Base-by-base conservation (phyloP, 164 flowering plant genomes). In the Amborella trichopoda region DNA sequence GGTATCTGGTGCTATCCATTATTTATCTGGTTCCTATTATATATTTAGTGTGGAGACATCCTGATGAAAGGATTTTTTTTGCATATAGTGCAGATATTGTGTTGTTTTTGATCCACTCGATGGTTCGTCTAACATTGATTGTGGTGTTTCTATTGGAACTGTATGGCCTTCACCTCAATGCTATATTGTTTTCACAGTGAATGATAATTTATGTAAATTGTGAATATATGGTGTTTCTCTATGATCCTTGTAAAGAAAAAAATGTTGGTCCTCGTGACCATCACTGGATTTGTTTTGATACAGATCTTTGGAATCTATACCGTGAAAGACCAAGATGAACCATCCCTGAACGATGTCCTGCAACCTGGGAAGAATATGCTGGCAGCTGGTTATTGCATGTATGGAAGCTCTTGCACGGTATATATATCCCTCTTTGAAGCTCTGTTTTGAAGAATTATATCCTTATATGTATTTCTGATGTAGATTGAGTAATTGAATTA, bases 381-480 rank as follows among this genome's bases (percentile, higher is more conserved):
- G 34, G 99, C 99, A 25, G 99, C 99, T 61, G 99, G 99, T 23
- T 93, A 93, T 55, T 93, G 99, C 73, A 82, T 93, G 99, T 93
- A 93, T 61, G 99, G 99, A 54, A 93, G 96, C 67, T 93, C 95
- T 50, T 93, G 99, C 84, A 80, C 68, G 83, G 94, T 83, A 83
- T 40, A 44, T 17, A 42, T 26, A 21, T 24, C 32, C 17, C 2
- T 42, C 10, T 28, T n/a, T n/a, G n/a, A n/a, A n/a, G n/a, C n/a
- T n/a, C n/a, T n/a, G n/a, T n/a, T n/a, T n/a, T n/a, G n/a, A n/a
- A n/a, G n/a, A n/a, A n/a, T n/a, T n/a, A n/a, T n/a, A n/a, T n/a
- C n/a, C n/a, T n/a, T n/a, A n/a, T n/a, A n/a, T n/a, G n/a, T n/a
- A n/a, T n/a, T n/a, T n/a, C n/a, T n/a, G n/a, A n/a, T n/a, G n/a